phyloP scores from a whole-genome alignment of 2,329 filamentous ascomycete species.

The Diaporthe citri region DNA sequence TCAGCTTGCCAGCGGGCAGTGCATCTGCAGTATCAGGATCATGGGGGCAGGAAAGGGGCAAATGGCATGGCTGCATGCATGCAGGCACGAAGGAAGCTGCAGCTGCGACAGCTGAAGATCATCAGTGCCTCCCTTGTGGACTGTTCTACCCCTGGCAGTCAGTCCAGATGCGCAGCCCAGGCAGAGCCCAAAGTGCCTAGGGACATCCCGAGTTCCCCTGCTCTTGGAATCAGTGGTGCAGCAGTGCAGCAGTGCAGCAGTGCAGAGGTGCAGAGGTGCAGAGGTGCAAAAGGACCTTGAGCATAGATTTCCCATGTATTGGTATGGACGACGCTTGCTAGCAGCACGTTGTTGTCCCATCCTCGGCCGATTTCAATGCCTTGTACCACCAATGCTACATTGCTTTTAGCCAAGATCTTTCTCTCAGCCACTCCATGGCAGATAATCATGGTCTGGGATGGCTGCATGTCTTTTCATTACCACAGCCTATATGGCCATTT shows the following conservation, averaged over 20 bases:
- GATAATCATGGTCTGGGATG: background rate
- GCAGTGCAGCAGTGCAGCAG: too few relatives aligned
- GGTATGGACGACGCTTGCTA: background rate
- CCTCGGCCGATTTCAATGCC: background rate
- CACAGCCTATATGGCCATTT: background rate
- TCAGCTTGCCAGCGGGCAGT: conserved; percentile 5
- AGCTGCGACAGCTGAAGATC: background rate
- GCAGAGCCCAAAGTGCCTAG: background rate
- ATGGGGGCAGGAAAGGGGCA: background rate
- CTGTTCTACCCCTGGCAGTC: background rate
- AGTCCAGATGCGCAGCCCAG: background rate
- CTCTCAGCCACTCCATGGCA: background rate
- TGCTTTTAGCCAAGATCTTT: background rate
- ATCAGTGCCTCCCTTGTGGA: background rate
- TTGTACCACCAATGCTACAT: background rate
- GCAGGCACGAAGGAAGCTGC: background rate
- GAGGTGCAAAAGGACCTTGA: too few relatives aligned
- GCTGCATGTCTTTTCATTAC: background rate
- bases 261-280: too few relatives aligned
- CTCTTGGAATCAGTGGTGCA: background rate
- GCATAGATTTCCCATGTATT: background rate
- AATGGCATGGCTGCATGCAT: background rate
- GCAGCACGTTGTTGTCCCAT: background rate
- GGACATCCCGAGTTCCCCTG: background rate
- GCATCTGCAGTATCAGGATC: background rate